Evolutionary conservation across 306 rosid species (phyloP).

Genomic region (Citrullus colocynthis): DNA sequence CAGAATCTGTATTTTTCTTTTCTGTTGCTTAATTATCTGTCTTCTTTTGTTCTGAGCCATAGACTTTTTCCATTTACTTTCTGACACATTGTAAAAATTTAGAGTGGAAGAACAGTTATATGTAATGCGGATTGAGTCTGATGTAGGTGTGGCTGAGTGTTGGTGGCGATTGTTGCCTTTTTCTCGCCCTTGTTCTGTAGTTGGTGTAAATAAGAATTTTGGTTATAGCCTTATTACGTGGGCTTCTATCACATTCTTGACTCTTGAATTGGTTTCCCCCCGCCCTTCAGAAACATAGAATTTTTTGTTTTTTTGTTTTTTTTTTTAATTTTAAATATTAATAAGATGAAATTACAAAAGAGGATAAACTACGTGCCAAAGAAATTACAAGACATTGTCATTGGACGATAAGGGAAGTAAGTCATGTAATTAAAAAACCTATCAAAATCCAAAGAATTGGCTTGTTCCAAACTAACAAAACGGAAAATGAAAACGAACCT

Average conservation of each 20-base stretch:
- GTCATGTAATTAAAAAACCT: too few relatives aligned
- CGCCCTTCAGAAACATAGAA: too few relatives aligned
- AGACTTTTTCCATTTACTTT: background rate
- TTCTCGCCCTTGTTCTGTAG: background rate
- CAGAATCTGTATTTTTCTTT: slow-evolving; percentile 62
- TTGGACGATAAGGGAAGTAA: too few relatives aligned
- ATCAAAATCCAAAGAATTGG: background rate
- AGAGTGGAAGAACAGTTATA: background rate
- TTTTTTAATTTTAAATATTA: too few relatives aligned
- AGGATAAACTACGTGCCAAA: too few relatives aligned
- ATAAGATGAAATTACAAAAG: too few relatives aligned
- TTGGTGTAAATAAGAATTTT: background rate
- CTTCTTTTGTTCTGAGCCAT: slow-evolving; percentile 50
- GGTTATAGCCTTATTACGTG: background rate
- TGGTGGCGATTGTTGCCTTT: background rate
- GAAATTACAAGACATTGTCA: too few relatives aligned
- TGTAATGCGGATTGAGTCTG: background rate
- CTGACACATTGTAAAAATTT: slow-evolving; percentile 11
- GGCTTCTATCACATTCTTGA: background rate
- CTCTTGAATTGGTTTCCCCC: background rate
- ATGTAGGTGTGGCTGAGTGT: background rate
- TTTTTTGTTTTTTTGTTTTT: too few relatives aligned
- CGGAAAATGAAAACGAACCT: background rate
- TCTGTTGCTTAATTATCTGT: slow-evolving; percentile 55
- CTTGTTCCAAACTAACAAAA: background rate